Base-by-base conservation (phyloP, 805 yeast species). In the Ogataea kodamae region DNA sequence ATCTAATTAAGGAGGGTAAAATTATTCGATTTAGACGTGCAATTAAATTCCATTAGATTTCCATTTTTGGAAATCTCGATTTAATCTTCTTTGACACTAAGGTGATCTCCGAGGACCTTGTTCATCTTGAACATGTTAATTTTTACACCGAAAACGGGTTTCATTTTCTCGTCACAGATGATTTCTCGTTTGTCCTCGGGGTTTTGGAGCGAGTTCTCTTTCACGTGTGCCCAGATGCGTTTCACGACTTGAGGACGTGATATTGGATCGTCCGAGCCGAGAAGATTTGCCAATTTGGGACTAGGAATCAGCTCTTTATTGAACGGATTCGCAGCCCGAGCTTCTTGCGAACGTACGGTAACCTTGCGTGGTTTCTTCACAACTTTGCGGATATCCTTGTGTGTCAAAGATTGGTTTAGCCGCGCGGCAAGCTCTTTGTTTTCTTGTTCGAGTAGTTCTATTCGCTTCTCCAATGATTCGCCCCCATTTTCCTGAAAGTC, bases 161-260 rank as follows among this genome's bases (percentile, higher is more conserved):
- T 59, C 61, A 82, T 55, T 37, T 59, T 67, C 1, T 68, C 81
- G 47, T 81, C 87, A 49, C 86, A 80, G 3, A 73, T 11, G 5
- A 85, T 78, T 37, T 75, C 76, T 33, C 90, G 64, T 42, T 70
- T 68, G 55, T 85, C 84, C 1, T 62, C 48, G 1, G 88, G 83
- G 42, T 81, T 75, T 52, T 84, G 94, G 18, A 85, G 57, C 18
- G 72, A 55, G 39, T 81, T 52, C 8, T 55, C 71, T 47, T 77
- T 79, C 37, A 86, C 81, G 55, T 86, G 75, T 9, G 65, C 70
- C 94, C 94, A 84, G 5, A 83, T 54, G 28, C 57, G 57, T 42
- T 81, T 81, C 7, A 82, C 88, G 11, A 81, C 78, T 51, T 80
- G 80, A 0, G 90, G 78, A 45, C 95, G 61, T 3, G 89, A 68